phyloP scores from a whole-genome alignment of 495 filamentous ascomycete genomes.

The Penicillium cataractarum region DNA sequence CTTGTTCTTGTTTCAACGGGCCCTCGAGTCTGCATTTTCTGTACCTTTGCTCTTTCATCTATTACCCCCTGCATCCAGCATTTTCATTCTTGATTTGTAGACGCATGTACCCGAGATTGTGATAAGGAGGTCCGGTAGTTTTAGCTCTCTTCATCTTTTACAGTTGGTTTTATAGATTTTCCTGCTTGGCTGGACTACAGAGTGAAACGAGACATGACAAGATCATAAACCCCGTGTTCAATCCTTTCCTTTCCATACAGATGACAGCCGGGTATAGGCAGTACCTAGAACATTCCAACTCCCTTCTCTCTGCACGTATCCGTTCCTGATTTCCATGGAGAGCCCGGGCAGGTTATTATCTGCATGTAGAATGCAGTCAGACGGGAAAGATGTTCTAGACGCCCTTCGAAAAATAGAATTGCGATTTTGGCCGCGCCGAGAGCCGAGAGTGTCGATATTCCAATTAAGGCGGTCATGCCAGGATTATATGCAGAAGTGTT shows the following conservation, averaged over 20 bases:
- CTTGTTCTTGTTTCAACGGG: neutral
- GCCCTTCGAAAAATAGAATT: neutral
- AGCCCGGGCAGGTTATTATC: neutral
- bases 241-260: neutral
- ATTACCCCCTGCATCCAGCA: conserved; percentile 16
- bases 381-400: neutral
- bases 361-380: neutral
- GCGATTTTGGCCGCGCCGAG: neutral
- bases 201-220: neutral
- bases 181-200: neutral
- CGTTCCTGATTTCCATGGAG: neutral
- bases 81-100: conserved; percentile 4
- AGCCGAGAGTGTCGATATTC: neutral
- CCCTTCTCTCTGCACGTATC: neutral
- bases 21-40: neutral
- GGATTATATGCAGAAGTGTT: too few species aligned
- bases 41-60: neutral
- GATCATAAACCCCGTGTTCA: neutral
- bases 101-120: conserved; percentile 10
- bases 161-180: neutral
- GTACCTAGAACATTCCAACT: neutral
- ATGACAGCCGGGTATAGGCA: neutral
- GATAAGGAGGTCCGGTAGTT: too few species aligned
- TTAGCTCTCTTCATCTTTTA: too few species aligned
- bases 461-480: neutral